Evolutionary conservation across 306 rosid species (phyloP).

Genomic region (Mimosa bimucronata): DNA sequence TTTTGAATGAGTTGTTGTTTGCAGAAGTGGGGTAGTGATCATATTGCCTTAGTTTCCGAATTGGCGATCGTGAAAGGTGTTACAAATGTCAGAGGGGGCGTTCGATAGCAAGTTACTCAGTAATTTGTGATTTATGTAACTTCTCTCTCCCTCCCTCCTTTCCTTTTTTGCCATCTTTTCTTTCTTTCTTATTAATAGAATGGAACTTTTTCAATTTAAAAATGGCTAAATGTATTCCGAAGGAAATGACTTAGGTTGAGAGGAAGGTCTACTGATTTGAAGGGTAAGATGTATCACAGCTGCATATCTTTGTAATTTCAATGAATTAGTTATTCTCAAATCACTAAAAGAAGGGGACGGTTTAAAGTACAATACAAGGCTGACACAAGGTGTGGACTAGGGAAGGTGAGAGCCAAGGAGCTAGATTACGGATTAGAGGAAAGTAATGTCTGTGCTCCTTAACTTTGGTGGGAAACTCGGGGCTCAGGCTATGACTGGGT

Average conservation of each 20-base stretch:
- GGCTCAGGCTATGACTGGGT: too few species aligned
- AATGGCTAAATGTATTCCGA: constrained; percentile 23
- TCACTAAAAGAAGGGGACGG: not conserved
- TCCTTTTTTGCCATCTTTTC: not conserved
- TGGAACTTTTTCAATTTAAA: not conserved
- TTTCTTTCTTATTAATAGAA: not conserved
- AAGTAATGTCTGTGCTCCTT: not conserved
- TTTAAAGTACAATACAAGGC: too few species aligned
- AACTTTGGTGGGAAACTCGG: too few species aligned
- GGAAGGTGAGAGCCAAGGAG: not conserved
- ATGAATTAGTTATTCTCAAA: constrained; percentile 9
- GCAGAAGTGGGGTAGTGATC: constrained; percentile 99
- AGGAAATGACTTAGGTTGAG: constrained; percentile 11
- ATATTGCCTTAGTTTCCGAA: constrained; percentile 86
- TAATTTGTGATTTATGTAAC: not conserved
- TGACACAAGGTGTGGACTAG: too few species aligned
- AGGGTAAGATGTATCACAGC: not conserved
- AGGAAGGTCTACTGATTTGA: not conserved
- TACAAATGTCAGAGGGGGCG: constrained; percentile 30
- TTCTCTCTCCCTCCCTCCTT: not conserved
- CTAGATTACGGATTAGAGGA: not conserved
- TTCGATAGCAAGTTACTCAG: constrained; percentile 26
- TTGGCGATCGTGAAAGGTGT: constrained; percentile 56
- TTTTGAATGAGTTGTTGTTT: constrained; percentile 6
- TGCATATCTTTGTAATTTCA: constrained; percentile 6